Evolutionary conservation across 2,329 filamentous ascomycete genomes (phyloP).

Genomic region (Stagonosporopsis chrysanthemi): DNA sequence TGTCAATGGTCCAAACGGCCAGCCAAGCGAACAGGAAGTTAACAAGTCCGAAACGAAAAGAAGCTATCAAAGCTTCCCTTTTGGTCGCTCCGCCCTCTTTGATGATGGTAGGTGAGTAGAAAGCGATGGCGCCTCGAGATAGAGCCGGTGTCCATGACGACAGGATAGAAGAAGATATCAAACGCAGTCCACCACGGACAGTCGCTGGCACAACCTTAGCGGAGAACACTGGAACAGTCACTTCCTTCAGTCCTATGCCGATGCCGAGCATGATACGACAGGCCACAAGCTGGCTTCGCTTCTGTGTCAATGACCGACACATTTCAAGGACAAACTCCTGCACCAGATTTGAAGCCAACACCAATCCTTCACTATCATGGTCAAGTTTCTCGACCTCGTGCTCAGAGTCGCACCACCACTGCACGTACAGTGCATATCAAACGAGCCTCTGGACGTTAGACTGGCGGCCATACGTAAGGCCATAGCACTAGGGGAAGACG

Average conservation of each 20-base stretch:
- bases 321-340: too few species aligned
- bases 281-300: conserved; percentile 51
- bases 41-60: conserved; percentile 65
- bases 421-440: too few species aligned
- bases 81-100: conserved; percentile 54
- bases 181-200: conserved; percentile 58
- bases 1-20: conserved; percentile 64
- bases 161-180: conserved; percentile 56
- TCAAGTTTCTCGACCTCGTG: too few species aligned
- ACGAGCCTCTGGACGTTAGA: too few species aligned
- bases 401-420: too few species aligned
- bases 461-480: too few species aligned
- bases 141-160: conserved; percentile 47
- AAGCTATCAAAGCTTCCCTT: conserved; percentile 59
- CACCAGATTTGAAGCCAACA: too few species aligned
- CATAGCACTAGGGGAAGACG: too few species aligned
- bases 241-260: conserved; percentile 56
- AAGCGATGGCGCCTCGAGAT: conserved; percentile 57
- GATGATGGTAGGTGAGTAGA: conserved; percentile 62
- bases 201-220: conserved; percentile 58
- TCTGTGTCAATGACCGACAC: conserved; percentile 38
- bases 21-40: conserved; percentile 67
- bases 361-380: too few species aligned
- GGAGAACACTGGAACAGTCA: conserved; percentile 56
- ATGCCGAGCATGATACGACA: conserved; percentile 50